These are phyloP conservation scores for Lanmaoa rubissima DNA, from an alignment of 768 basidiomycete species.

Conservation along the genomic window DNA sequence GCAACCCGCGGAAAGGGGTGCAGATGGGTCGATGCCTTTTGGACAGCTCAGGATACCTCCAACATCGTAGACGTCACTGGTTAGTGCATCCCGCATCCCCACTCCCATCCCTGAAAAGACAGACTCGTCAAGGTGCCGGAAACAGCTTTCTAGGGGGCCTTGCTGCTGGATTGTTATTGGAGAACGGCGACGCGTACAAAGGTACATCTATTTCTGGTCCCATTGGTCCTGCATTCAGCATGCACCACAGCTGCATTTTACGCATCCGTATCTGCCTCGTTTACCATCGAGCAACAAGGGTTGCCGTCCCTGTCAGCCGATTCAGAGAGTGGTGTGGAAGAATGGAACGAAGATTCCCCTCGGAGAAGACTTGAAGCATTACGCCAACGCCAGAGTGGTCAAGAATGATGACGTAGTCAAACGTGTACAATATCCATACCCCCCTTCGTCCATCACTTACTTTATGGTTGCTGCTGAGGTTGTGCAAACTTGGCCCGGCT, in stretches of 20 bases:
- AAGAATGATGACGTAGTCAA: conserved; percentile 34
- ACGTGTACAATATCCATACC: conserved; percentile 23
- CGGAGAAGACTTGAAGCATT: conserved; percentile 53
- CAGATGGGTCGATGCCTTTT: conserved; percentile 75
- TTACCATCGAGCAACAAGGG: conserved; percentile 78
- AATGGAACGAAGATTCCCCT: conserved; percentile 77
- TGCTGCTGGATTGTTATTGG: conserved; percentile 63
- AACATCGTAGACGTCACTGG: conserved; percentile 83
- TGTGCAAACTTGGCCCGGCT: conserved; percentile 79
- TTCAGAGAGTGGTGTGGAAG: conserved; percentile 29
- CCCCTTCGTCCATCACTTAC: conserved; percentile 3
- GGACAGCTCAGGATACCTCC: conserved; percentile 44
- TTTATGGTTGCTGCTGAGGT: conserved; percentile 41
- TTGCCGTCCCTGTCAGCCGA: conserved; percentile 51
- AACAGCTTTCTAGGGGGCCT: conserved; percentile 87
- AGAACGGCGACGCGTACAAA: conserved; percentile 58
- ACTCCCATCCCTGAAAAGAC: conserved; percentile 4
- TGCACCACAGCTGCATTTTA: conserved; percentile 57
- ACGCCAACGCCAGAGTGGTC: conserved; percentile 38
- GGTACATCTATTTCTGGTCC: conserved; percentile 44
- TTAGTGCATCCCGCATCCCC: conserved; percentile 25
- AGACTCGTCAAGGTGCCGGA: conserved; percentile 64
- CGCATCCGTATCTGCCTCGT: conserved; percentile 80
- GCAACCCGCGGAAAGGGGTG: conserved; percentile 41
- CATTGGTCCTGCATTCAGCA: conserved; percentile 12